Base-by-base conservation (phyloP, 2,329 filamentous ascomycete genomes). In the Beauveria sp. region DNA sequence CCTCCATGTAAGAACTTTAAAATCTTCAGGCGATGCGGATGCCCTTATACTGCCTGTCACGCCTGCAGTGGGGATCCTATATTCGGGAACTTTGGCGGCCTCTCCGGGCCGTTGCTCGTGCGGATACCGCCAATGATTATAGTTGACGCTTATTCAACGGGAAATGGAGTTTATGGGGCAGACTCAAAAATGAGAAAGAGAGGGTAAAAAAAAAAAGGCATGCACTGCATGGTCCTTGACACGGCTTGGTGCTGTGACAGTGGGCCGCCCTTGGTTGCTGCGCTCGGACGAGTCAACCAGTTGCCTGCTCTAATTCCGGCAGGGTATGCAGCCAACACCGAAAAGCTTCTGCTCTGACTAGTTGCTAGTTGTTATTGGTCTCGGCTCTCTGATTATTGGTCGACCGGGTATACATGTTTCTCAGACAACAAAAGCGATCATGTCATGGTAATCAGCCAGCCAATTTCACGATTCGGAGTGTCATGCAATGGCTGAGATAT, bases 101-200 rank as follows among this genome's bases (percentile, higher is more conserved):
- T 57, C 10, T 8, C 52, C 49, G 52, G 53, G 40, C 58, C 53
- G 54, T 60, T 62, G 50, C n/a, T 58, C 24, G 49, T 31, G 48
- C 54, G 40, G 20, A 48, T 49, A 62, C 34, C 3, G 31, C 9
- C 40, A 45, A 9, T 34, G 20, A 38, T 49, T 24, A 40, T 26
- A 24, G 38, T 24, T 40, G 31, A 38, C 31, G 24, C 38, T 40
- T 58, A 49, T 34, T 38, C 34, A 38, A 38, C 43, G 55, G 43
- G 22, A 49, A 48, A 52, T 38, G 28, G 22, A 24, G 26, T 31
- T 31, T 16, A 18, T 28, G 26, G 24, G 18, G 49, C 26, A 34
- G 8, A 7, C 5, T 38, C 16, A 8, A 16, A 16, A 14, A 38
- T 24, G 7, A 43, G 9, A 43, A n/a, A 43, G 3, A 9, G 8